Percentiles rank a stretch among this genome's conserved stretches.
Evolutionary conservation across 2,329 filamentous ascomycete genomes (phyloP).

Genomic region (Apiospora aurea): DNA sequence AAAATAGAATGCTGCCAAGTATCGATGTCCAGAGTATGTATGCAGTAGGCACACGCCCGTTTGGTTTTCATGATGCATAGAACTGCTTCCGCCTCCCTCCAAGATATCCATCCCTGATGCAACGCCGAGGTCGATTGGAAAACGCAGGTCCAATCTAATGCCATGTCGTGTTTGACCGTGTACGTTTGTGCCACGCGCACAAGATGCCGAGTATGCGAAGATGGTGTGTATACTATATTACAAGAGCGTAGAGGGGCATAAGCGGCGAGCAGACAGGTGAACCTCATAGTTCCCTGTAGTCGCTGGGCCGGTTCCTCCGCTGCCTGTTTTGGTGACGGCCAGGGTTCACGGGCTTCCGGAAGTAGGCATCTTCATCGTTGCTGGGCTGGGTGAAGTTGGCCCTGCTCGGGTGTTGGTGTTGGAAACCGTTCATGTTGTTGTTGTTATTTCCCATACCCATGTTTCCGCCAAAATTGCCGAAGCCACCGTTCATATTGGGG

Average conservation of each 20-base stretch:
- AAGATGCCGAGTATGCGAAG: slow-evolving; percentile 1
- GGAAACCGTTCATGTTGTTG: slow-evolving; percentile 35
- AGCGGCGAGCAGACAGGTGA: not conserved
- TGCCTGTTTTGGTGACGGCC: slow-evolving; percentile 86
- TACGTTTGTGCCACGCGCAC: not conserved
- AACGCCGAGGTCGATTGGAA: slow-evolving; percentile 20
- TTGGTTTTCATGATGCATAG: slow-evolving; percentile 5
- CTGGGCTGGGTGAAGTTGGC: slow-evolving; percentile 58
- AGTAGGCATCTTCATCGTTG: slow-evolving; percentile 89
- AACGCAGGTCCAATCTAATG: slow-evolving; percentile 18
- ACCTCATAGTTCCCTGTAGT: slow-evolving; percentile 81
- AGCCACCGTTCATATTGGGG: slow-evolving; percentile 43
- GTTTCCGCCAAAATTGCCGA: slow-evolving; percentile 45
- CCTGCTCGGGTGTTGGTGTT: slow-evolving; percentile 37
- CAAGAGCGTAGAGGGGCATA: slow-evolving; percentile 1
- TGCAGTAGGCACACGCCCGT: slow-evolving; percentile 6
- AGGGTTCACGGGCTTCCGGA: slow-evolving; percentile 94
- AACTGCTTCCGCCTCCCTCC: slow-evolving; percentile 2
- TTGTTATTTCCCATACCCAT: slow-evolving; percentile 43
- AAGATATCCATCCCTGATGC: slow-evolving; percentile 1
- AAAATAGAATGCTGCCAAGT: slow-evolving; percentile 3
- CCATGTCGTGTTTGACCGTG: slow-evolving; percentile 2
- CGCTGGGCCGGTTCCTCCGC: slow-evolving; percentile 81
- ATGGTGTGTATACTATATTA: slow-evolving; percentile 13
- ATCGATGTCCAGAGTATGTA: slow-evolving; percentile 1